Evolutionary conservation across 2,329 filamentous ascomycete genomes (phyloP).

Genomic region (Penicillium nordicum): DNA sequence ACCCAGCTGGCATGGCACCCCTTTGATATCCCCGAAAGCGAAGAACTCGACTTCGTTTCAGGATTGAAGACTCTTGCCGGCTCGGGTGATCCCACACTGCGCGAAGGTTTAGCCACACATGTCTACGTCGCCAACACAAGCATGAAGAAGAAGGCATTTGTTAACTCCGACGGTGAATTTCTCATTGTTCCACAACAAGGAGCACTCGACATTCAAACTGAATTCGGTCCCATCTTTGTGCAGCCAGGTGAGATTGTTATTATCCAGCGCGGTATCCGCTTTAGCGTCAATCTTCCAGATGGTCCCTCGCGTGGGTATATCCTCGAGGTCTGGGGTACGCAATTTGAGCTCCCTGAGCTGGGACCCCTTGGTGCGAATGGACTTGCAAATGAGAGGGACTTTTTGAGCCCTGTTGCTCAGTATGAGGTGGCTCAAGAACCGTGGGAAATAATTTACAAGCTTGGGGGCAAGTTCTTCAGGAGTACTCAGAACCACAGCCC

Average conservation of each 20-base stretch:
- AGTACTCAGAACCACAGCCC: constrained; percentile 63
- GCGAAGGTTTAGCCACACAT: constrained; percentile 54
- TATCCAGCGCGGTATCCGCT: constrained; percentile 64
- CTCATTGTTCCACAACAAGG: constrained; percentile 65
- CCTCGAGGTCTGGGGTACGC: constrained; percentile 62
- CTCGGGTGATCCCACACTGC: constrained; percentile 56
- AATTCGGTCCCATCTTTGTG: constrained; percentile 62
- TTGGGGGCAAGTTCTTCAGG: constrained; percentile 59
- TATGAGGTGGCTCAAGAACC: constrained; percentile 56
- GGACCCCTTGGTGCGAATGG: constrained; percentile 65
- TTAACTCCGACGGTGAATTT: constrained; percentile 63
- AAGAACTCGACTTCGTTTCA: constrained; percentile 55
- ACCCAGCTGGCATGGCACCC: constrained; percentile 58
- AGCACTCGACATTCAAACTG: constrained; percentile 64
- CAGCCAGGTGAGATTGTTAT: constrained; percentile 66
- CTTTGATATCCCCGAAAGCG: constrained; percentile 49
- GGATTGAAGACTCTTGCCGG: constrained; percentile 54
- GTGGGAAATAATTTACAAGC: constrained; percentile 60
- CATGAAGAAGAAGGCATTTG: constrained; percentile 57
- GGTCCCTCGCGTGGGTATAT: constrained; percentile 64
- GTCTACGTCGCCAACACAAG: constrained; percentile 55
- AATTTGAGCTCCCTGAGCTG: constrained; percentile 64
- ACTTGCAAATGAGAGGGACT: constrained; percentile 64
- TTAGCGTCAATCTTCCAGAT: constrained; percentile 58
- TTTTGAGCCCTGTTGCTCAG: constrained; percentile 58